Percentiles rank a stretch among this genome's conserved stretches.
Conservation (phyloP, 805 yeast species). For the Blastobotrys robertii region DNA sequence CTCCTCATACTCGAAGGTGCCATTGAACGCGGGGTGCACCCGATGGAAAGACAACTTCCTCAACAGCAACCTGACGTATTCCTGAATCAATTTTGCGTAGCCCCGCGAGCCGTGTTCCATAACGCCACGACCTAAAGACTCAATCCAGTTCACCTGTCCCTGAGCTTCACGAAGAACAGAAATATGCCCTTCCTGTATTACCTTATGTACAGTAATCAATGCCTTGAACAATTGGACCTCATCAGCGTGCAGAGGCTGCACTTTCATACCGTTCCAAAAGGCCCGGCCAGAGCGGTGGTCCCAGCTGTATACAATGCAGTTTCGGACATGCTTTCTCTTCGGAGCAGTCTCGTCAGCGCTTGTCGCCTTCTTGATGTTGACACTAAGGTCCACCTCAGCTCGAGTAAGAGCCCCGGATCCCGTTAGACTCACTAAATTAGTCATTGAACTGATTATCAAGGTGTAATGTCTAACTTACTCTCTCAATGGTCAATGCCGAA, state of each 20-base stretch:
- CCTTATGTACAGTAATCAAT: slow-evolving; percentile 76
- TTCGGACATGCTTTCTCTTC: slow-evolving; percentile 90
- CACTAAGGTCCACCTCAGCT: slow-evolving; percentile 30
- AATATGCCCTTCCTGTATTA: slow-evolving; percentile 97
- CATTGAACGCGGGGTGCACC: slow-evolving; percentile 81
- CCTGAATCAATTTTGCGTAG: slow-evolving; percentile 66
- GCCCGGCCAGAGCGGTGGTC: slow-evolving; percentile 79
- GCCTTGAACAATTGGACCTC: slow-evolving; percentile 83
- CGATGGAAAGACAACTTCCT: slow-evolving; percentile 75
- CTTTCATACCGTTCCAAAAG: slow-evolving; percentile 75
- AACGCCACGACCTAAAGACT: slow-evolving; percentile 51
- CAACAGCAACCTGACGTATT: slow-evolving; percentile 61
- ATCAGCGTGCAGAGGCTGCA: slow-evolving; percentile 70
- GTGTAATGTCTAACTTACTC: no score
- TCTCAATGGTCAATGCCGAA: no score
- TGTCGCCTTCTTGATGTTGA: slow-evolving; percentile 73
- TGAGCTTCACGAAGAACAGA: slow-evolving; percentile 72
- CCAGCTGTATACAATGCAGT: slow-evolving; percentile 94
- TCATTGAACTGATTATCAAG: no score
- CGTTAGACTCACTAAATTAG: background rate
- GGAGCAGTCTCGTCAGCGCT: slow-evolving; percentile 84
- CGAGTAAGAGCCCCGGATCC: slow-evolving; percentile 22
- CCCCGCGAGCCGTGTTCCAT: slow-evolving; percentile 22
- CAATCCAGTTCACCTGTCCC: slow-evolving; percentile 67
- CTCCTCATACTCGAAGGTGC: slow-evolving; percentile 93